Evolutionary conservation across 176 grass and related monocot species (phyloP).

Genomic region (Lolium rigidum): DNA sequence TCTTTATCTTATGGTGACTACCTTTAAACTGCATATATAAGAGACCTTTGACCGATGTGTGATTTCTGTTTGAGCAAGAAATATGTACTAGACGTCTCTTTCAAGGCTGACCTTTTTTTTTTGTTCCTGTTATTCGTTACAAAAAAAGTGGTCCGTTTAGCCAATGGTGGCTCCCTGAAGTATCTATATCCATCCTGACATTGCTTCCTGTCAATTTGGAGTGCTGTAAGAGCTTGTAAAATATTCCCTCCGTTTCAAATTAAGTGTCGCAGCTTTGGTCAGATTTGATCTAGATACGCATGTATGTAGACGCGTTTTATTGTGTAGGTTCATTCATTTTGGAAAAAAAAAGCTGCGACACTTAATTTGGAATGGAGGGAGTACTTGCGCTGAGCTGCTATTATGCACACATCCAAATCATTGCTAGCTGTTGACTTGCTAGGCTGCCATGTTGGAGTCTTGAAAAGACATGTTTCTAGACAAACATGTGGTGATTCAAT

Average conservation of each 20-base stretch:
- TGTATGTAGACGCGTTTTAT: no score
- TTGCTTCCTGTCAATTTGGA: conserved; percentile 26
- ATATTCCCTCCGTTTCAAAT: no score
- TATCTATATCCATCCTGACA: not conserved
- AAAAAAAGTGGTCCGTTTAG: conserved; percentile 17
- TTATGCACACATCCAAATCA: conserved; percentile 26
- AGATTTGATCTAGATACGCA: no score
- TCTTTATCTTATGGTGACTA: conserved; percentile 20
- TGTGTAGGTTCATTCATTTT: no score
- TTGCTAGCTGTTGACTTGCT: conserved; percentile 10
- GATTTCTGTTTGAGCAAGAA: not conserved
- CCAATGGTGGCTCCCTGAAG: not conserved
- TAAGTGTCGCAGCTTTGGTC: no score
- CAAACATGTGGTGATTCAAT: conserved; percentile 8
- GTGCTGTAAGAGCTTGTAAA: not conserved
- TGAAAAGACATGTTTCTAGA: not conserved
- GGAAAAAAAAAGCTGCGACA: no score
- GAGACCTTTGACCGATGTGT: not conserved
- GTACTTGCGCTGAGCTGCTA: not conserved
- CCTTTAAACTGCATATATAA: not conserved
- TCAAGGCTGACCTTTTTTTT: not conserved
- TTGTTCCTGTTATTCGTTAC: conserved; percentile 28
- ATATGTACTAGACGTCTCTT: not conserved
- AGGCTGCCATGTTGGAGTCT: not conserved
- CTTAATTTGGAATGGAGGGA: no score